phyloP scores from a whole-genome alignment of 306 rosid genomes.

The Ceratonia siliqua region DNA sequence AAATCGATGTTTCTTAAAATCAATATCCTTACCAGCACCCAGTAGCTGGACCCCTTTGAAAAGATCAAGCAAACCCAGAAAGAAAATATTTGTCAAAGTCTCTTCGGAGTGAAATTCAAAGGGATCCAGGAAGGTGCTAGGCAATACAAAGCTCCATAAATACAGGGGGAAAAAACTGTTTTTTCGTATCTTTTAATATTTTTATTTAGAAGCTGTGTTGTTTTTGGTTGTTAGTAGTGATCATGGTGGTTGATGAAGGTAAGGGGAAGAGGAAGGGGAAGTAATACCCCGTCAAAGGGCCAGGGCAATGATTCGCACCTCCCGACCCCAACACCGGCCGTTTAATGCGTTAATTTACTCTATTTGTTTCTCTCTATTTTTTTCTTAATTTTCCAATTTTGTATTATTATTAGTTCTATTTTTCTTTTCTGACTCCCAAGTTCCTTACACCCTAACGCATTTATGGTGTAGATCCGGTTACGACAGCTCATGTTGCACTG shows the following conservation, averaged over 20 bases:
- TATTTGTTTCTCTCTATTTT: not conserved
- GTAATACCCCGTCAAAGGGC: slow-evolving; percentile 36
- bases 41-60: slow-evolving; percentile 48
- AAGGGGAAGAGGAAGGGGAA: not conserved
- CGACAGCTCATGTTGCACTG: too few relatives aligned
- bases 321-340: slow-evolving; percentile 30
- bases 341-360: slow-evolving; percentile 34
- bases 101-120: slow-evolving; percentile 38
- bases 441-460: not conserved
- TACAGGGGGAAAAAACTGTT: not conserved
- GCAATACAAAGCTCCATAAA: slow-evolving; percentile 40
- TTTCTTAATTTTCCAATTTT: not conserved
- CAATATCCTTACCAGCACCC: slow-evolving; percentile 25
- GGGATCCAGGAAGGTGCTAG: slow-evolving; percentile 53
- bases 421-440: not conserved
- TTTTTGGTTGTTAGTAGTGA: slow-evolving; percentile 26
- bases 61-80: slow-evolving; percentile 47
- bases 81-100: slow-evolving; percentile 26
- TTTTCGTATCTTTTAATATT: not conserved
- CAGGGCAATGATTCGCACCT: slow-evolving; percentile 33
- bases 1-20: not conserved
- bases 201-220: slow-evolving; percentile 30
- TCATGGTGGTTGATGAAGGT: slow-evolving; percentile 20
- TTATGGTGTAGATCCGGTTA: too few relatives aligned
- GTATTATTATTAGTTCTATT: not conserved